Evolutionary conservation across 2,329 filamentous ascomycete species (phyloP).

Genomic region (Pseudocercospora musae): DNA sequence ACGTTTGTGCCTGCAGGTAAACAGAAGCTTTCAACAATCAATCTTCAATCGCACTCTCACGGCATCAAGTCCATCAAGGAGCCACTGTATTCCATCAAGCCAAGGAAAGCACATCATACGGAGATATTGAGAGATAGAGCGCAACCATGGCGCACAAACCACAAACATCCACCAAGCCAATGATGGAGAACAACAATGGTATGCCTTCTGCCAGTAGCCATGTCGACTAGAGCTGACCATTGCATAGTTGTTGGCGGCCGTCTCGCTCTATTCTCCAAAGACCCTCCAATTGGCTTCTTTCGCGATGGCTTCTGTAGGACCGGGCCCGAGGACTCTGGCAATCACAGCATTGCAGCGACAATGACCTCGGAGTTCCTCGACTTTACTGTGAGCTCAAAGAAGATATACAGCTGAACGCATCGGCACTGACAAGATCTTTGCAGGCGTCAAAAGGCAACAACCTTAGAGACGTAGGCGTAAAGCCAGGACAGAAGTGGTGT

Average conservation of each 20-base stretch:
- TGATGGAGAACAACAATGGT: constrained; percentile 26
- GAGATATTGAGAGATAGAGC: background rate
- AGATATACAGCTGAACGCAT: background rate
- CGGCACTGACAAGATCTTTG: background rate
- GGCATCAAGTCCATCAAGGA: background rate
- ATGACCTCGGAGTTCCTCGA: constrained; percentile 18
- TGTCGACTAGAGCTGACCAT: background rate
- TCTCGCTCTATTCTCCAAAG: constrained; percentile 20
- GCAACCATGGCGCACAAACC: constrained; percentile 16
- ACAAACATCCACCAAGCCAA: constrained; percentile 24
- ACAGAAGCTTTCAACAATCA: background rate
- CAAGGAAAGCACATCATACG: no score
- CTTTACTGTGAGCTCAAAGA: constrained; percentile 2
- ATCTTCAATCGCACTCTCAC: background rate
- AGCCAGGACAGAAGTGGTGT: constrained; percentile 16
- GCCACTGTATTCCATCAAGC: background rate
- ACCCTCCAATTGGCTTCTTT: constrained; percentile 16
- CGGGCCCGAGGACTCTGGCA: constrained; percentile 15
- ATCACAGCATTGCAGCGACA: constrained; percentile 20
- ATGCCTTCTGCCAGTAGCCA: background rate
- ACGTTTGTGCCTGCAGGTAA: background rate
- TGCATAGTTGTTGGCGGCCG: constrained; percentile 16
- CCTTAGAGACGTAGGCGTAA: constrained; percentile 6
- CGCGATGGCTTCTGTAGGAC: constrained; percentile 21
- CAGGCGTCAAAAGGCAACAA: constrained; percentile 8